phyloP scores from a whole-genome alignment of 192 early-diverging fungal genomes.

The Podochytrium sp. region DNA sequence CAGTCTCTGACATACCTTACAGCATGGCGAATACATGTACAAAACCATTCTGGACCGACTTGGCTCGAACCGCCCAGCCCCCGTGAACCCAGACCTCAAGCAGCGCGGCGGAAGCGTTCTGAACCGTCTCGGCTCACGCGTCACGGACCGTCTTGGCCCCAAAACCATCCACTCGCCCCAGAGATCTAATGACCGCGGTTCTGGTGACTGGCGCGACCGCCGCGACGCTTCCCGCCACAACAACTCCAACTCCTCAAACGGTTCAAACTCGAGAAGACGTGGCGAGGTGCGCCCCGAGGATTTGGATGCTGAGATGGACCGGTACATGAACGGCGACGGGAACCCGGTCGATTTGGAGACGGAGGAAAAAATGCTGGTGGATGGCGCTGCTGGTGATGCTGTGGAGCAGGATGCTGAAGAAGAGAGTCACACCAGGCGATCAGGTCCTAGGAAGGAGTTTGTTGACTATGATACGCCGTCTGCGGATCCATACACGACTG shows the following conservation, averaged over 20 bases:
- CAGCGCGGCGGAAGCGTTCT: not conserved
- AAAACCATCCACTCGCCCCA: constrained; percentile 9
- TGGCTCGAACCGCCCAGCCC: constrained; percentile 11
- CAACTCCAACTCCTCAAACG: not conserved
- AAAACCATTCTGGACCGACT: constrained; percentile 20
- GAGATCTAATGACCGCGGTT: not conserved
- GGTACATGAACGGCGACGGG: constrained; percentile 25
- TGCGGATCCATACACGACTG: constrained; percentile 16
- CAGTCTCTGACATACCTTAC: too few relatives aligned
- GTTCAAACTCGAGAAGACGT: not conserved
- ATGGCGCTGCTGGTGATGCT: not conserved
- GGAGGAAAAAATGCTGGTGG: not conserved
- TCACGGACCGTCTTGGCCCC: constrained; percentile 22
- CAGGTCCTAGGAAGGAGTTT: not conserved
- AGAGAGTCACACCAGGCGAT: not conserved
- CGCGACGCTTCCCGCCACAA: not conserved
- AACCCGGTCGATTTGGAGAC: not conserved
- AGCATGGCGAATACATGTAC: constrained; percentile 23
- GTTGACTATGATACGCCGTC: constrained; percentile 26
- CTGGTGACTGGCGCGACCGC: not conserved
- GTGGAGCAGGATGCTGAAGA: too few relatives aligned
- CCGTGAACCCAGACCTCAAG: not conserved
- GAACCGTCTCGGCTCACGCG: constrained; percentile 15
- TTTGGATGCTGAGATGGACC: constrained; percentile 26
- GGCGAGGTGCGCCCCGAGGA: not conserved